Conservation (phyloP, 257 asterid species). For the Mentha longifolia region DNA sequence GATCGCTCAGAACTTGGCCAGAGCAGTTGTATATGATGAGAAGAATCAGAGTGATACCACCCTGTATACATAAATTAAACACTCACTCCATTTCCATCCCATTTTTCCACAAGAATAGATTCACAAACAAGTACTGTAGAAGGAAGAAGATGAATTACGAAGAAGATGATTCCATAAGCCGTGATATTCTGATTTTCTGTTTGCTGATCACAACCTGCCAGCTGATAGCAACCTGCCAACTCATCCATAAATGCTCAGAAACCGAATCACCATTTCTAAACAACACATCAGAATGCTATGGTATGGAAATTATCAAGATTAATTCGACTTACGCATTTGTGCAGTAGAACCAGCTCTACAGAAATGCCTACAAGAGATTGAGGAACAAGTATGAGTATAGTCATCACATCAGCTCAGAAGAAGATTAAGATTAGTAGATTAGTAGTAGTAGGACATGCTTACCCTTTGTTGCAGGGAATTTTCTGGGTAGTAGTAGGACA, state of each 20-base stretch:
- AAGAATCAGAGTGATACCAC: conserved; percentile 73
- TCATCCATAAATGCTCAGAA: conserved; percentile 22
- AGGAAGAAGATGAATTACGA: conserved; percentile 52
- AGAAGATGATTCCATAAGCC: conserved; percentile 83
- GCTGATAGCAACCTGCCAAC: conserved; percentile 70
- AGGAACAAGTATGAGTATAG: conserved; percentile 10
- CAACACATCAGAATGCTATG: neutral
- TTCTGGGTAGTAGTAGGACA: conserved; percentile 80
- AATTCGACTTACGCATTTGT: conserved; percentile 60
- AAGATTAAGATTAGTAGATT: conserved; percentile 22
- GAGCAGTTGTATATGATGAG: conserved; percentile 94
- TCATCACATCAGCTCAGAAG: neutral
- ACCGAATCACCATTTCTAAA: conserved; percentile 11
- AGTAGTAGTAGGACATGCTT: conserved; percentile 20
- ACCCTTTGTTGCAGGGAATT: conserved; percentile 83
- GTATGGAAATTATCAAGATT: neutral
- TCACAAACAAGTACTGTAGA: no score
- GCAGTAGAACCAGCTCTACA: conserved; percentile 93
- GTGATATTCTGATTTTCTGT: conserved; percentile 86
- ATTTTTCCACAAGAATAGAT: no score
- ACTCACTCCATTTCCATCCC: no score
- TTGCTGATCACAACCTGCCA: conserved; percentile 78
- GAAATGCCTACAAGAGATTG: conserved; percentile 60
- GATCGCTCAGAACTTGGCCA: conserved; percentile 80
- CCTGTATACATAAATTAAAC: conserved; percentile 40